A percentile compares a stretch with the other conserved stretches of the same genome.
Conservation (phyloP, 805 yeast species). For the Saccharomycopsis sp. region DNA sequence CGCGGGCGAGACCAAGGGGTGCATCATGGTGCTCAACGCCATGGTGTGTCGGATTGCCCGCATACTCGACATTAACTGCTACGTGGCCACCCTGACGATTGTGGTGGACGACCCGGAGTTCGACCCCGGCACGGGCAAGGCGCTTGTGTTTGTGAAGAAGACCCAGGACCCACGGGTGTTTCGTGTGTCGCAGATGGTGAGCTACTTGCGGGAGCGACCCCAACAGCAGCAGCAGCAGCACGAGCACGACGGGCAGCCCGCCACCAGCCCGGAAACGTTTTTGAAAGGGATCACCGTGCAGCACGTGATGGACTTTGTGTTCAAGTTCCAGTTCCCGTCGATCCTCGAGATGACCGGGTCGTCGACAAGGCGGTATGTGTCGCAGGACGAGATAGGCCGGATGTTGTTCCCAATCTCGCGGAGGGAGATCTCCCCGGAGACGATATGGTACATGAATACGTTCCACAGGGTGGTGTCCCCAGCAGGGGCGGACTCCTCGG, state of each 20-base stretch:
- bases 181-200: not conserved
- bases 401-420: not conserved
- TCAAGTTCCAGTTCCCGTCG: not conserved
- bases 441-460: not conserved
- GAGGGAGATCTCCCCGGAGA: not conserved
- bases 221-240: no score
- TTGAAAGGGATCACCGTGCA: not conserved
- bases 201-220: not conserved
- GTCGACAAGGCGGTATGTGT: not conserved
- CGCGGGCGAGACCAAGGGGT: conserved; percentile 2
- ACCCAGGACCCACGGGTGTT: not conserved
- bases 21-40: not conserved
- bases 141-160: not conserved
- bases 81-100: not conserved
- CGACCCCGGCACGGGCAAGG: not conserved
- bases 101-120: not conserved
- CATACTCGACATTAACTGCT: not conserved
- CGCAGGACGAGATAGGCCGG: not conserved
- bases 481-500: not conserved
- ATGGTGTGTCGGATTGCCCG: not conserved
- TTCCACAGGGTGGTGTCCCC: not conserved
- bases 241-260: no score
- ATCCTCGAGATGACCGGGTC: not conserved
- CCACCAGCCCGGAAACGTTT: not conserved
- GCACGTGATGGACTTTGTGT: not conserved